Conservation (phyloP, 2,329 filamentous ascomycete genomes). For the Colletotrichum musicola region DNA sequence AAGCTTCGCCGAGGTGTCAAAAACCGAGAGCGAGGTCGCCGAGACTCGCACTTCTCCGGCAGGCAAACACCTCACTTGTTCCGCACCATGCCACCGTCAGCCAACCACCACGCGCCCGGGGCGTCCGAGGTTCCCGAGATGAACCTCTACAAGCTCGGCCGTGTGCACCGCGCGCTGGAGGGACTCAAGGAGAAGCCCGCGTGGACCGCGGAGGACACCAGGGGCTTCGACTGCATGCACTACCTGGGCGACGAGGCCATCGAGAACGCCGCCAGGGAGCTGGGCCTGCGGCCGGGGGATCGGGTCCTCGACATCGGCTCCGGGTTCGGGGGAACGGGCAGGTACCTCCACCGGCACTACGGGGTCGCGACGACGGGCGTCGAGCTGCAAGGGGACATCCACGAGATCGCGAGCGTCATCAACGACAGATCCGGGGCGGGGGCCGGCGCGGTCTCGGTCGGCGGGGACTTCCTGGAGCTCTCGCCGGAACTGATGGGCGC, state of each 20-base stretch:
- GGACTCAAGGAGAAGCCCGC: constrained; percentile 31
- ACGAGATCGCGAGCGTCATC: constrained; percentile 40
- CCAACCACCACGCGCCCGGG: background rate
- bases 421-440: constrained; percentile 31
- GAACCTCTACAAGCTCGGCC: constrained; percentile 35
- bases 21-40: constrained; percentile 10
- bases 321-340: constrained; percentile 42
- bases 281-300: constrained; percentile 36
- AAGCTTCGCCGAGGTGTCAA: background rate
- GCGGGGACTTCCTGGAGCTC: constrained; percentile 39
- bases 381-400: constrained; percentile 42
- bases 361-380: constrained; percentile 37
- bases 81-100: constrained; percentile 4
- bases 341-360: constrained; percentile 40
- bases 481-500: background rate
- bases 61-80: background rate
- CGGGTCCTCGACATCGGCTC: constrained; percentile 41
- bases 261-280: constrained; percentile 34
- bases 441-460: constrained; percentile 34
- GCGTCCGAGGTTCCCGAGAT: constrained; percentile 35
- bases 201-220: constrained; percentile 41
- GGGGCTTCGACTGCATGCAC: constrained; percentile 43
- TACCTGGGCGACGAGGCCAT: constrained; percentile 42
- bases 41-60: background rate
- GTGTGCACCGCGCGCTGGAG: constrained; percentile 26